Conservation (phyloP, 2,329 filamentous ascomycete genomes). For the Cryoendolithus antarcticus region DNA sequence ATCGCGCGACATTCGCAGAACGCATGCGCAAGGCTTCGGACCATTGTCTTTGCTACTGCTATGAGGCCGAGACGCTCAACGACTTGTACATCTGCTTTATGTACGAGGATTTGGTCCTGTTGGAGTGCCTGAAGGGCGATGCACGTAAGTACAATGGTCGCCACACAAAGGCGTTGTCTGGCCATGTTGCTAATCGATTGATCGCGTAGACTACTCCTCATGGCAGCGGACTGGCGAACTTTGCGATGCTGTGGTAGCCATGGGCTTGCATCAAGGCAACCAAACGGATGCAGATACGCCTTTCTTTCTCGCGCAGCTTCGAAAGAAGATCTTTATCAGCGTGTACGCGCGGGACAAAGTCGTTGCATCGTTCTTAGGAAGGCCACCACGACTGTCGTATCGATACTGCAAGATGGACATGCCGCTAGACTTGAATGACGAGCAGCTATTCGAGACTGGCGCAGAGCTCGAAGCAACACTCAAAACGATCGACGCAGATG, state of each 20-base stretch:
- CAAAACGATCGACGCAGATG: constrained; percentile 32
- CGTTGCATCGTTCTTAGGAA: constrained; percentile 25
- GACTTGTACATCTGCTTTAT: constrained; percentile 23
- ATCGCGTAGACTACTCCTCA: constrained; percentile 14
- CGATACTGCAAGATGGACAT: constrained; percentile 42
- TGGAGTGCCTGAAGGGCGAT: constrained; percentile 22
- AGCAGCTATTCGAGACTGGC: constrained; percentile 34
- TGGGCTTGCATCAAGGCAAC: constrained; percentile 25
- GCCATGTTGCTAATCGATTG: neutral
- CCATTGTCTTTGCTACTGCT: constrained; percentile 23
- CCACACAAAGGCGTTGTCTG: too few species aligned
- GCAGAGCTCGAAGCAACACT: constrained; percentile 29
- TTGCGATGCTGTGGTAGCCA: constrained; percentile 21
- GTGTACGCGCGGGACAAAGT: constrained; percentile 22
- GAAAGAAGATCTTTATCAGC: constrained; percentile 20
- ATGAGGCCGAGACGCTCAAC: constrained; percentile 23
- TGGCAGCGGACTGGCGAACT: constrained; percentile 25
- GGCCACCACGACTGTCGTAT: constrained; percentile 38
- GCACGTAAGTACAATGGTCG: constrained; percentile 6
- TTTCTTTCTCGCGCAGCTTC: constrained; percentile 22
- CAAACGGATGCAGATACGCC: constrained; percentile 18
- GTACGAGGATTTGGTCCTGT: constrained; percentile 21
- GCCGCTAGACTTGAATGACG: constrained; percentile 43
- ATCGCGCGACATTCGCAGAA: constrained; percentile 37
- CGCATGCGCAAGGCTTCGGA: constrained; percentile 22